Evolutionary conservation across 108 stramenopile genomes (phyloP).

Genomic region (Poteriospumella lacustris): DNA sequence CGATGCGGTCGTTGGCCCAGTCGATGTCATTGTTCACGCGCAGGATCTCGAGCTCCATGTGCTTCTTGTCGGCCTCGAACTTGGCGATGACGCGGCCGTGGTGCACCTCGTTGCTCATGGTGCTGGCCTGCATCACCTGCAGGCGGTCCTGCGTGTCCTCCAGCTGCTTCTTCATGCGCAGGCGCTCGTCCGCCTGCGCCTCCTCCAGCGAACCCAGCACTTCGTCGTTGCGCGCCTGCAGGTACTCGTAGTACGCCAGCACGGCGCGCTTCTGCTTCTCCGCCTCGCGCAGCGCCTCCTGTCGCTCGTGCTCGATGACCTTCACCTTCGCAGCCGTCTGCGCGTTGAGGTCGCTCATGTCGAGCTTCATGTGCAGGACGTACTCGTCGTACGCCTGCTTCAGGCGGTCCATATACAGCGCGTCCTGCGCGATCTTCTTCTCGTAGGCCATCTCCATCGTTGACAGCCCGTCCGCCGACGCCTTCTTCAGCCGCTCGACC

Average conservation of each 20-base stretch:
- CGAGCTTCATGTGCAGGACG: background rate
- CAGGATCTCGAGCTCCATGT: conserved; percentile 5
- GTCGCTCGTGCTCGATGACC: background rate
- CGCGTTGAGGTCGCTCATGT: background rate
- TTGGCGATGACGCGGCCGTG: background rate
- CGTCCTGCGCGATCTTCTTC: conserved; percentile 2
- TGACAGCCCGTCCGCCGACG: background rate
- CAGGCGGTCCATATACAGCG: conserved; percentile 6
- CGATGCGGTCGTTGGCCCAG: conserved; percentile 11
- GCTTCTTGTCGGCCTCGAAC: background rate
- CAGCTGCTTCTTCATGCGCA: background rate
- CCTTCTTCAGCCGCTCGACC: background rate
- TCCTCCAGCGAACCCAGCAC: conserved; percentile 5
- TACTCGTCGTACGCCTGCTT: conserved; percentile 30
- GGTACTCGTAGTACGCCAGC: conserved; percentile 13
- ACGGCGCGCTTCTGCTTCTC: background rate
- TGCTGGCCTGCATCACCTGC: too few species aligned
- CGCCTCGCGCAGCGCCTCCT: background rate
- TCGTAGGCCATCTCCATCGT: conserved; percentile 5
- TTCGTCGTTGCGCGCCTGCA: background rate
- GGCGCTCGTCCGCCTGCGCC: background rate
- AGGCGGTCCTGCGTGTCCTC: too few species aligned
- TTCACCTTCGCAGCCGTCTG: background rate
- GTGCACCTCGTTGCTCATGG: background rate
- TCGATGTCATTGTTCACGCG: background rate